These are phyloP conservation scores for Amborella trichopoda DNA, from an alignment of 164 flowering plant species.

Conservation along the genomic window DNA sequence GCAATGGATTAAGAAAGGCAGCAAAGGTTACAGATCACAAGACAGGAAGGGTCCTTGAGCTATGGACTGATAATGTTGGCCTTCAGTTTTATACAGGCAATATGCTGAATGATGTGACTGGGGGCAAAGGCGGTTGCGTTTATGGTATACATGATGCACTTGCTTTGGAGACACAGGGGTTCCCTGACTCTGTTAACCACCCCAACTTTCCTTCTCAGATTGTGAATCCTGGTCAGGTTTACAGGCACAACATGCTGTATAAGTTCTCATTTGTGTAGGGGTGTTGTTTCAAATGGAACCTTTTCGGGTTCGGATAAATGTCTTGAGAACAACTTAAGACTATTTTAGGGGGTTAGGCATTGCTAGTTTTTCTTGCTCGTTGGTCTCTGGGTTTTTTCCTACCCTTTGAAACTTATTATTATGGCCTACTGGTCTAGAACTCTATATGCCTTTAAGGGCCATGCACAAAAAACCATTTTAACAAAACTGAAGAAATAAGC, in stretches of 20 bases:
- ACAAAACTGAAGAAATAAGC: too few relatives aligned
- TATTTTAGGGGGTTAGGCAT: too few relatives aligned
- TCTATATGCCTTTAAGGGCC: too few relatives aligned
- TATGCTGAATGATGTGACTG: conserved; percentile 26
- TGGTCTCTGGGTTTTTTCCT: too few relatives aligned
- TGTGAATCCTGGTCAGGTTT: conserved; percentile 39
- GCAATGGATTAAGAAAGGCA: conserved; percentile 19
- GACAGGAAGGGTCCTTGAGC: conserved; percentile 47
- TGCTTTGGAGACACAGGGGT: conserved; percentile 75
- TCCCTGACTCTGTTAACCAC: conserved; percentile 77
- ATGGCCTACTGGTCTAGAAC: too few relatives aligned
- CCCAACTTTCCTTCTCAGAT: conserved; percentile 76
- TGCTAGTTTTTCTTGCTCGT: too few relatives aligned
- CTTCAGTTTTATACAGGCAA: conserved; percentile 60
- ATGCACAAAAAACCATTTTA: too few relatives aligned
- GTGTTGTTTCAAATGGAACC: too few relatives aligned
- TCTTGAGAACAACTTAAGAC: too few relatives aligned
- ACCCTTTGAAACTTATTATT: too few relatives aligned
- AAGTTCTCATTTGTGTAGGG: conserved; percentile 21
- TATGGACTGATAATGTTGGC: conserved; percentile 46
- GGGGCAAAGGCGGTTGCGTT: conserved; percentile 53
- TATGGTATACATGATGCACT: conserved; percentile 34
- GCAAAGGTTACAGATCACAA: conserved; percentile 35
- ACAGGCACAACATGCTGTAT: conserved; percentile 43
- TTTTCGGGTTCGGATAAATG: too few relatives aligned